Base-by-base conservation (phyloP, 2,329 filamentous ascomycete species). In the Diaporthe nobilis region DNA sequence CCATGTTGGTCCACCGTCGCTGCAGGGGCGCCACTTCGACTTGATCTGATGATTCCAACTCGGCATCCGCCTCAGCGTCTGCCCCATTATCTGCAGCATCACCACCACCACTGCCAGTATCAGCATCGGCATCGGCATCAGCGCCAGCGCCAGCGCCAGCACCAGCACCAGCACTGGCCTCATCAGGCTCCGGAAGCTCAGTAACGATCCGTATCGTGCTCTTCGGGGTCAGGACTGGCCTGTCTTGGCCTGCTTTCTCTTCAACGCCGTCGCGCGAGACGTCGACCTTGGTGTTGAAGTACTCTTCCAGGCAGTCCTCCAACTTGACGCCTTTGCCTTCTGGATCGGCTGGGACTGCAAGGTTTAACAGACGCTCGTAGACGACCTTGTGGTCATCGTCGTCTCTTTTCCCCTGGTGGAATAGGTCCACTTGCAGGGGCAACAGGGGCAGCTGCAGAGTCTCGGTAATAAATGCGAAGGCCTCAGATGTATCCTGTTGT, bases 401-500 rank as follows among this genome's bases (percentile, higher is more conserved):
- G 68, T 94, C 93, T 77, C 94, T 93, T 81, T 94, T 95, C 20
- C 96, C 97, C 34, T 95, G 94, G 81, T 85, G 97, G 79, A 96
- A 98, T 20, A 98, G 92, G 82, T 98, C 96, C 87, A 98, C 96
- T 82, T 98, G 97, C 51, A 98, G 85, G 0, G 96, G 96, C 37
- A 98, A 89, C 2, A 98, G 88, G 9, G 97, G 97, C 22, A 98
- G 85, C 80, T 98, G 93, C 28, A 99, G 89, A 31, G 93, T 95
- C 79, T 95, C 96, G 0, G 96, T 98, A 78, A 99, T 95, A 82
- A 98, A 98, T 0, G 93, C 94, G 82, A 98, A 98, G 1, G 96
- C 96, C 84, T 99, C 97, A 0, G 97, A 98, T 0, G 95, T 95
- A 83, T 99, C 97, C 84, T 99, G 97, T 82, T 98, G 97, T 79